These are phyloP conservation scores for Canariomyces notabilis DNA, from an alignment of 2,329 filamentous ascomycete species.

Conservation along the genomic window DNA sequence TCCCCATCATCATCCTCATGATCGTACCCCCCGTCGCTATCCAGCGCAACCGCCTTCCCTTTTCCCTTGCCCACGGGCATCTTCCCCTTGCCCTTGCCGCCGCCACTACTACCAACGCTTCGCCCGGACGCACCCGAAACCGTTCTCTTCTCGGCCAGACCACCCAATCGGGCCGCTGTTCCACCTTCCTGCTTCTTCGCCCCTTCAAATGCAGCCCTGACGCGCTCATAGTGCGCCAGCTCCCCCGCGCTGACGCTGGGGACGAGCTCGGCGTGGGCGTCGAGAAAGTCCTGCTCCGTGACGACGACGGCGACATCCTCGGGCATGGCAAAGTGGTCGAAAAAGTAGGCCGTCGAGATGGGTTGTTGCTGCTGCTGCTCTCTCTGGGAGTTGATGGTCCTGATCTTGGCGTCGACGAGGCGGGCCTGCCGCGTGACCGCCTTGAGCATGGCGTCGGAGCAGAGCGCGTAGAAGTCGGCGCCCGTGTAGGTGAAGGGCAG, in stretches of 20 bases:
- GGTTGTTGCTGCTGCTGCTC: slow-evolving; percentile 31
- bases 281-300: slow-evolving; percentile 79
- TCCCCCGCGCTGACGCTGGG: slow-evolving; percentile 91
- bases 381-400: slow-evolving; percentile 52
- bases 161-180: slow-evolving; percentile 18
- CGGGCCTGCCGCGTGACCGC: slow-evolving; percentile 88
- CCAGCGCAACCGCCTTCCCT: slow-evolving; percentile 24
- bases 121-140: slow-evolving; percentile 12
- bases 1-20: slow-evolving; percentile 31
- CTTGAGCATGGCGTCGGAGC: slow-evolving; percentile 98
- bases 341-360: slow-evolving; percentile 87
- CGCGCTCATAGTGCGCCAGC: slow-evolving; percentile 81
- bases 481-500: slow-evolving; percentile 96
- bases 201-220: slow-evolving; percentile 78
- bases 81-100: slow-evolving; percentile 34
- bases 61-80: slow-evolving; percentile 33
- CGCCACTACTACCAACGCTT: slow-evolving; percentile 21
- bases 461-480: slow-evolving; percentile 94
- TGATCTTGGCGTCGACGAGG: slow-evolving; percentile 78
- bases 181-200: slow-evolving; percentile 24
- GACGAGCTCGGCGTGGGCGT: slow-evolving; percentile 79
- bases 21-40: slow-evolving; percentile 36
- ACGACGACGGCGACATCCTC: slow-evolving; percentile 86
- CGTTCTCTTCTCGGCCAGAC: slow-evolving; percentile 8
- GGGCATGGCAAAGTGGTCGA: slow-evolving; percentile 80